Evolutionary conservation across 164 flowering plant species (phyloP).

Genomic region (Saururus chinensis): DNA sequence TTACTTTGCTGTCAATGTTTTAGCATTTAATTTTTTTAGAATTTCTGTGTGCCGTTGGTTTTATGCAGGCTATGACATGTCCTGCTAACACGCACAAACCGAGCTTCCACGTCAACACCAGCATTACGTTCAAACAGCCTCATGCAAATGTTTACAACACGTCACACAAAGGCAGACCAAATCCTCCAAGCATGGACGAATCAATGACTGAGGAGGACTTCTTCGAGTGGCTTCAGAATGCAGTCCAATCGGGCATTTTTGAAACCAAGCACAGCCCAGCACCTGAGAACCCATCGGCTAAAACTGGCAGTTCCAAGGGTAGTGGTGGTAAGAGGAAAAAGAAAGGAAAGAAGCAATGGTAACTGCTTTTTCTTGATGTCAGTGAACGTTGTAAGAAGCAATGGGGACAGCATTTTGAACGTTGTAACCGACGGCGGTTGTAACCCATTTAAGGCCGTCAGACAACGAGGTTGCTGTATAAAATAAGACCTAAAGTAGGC

Average conservation of each 20-base stretch:
- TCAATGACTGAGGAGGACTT: conserved; percentile 80
- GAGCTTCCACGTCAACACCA: conserved; percentile 89
- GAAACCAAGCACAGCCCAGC: conserved; percentile 35
- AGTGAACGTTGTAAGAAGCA: too few species aligned
- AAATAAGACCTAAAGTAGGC: not conserved
- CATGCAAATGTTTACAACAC: conserved; percentile 35
- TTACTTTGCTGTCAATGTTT: not conserved
- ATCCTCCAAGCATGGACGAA: conserved; percentile 41
- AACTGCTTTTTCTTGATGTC: conserved; percentile 7
- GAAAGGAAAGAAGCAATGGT: conserved; percentile 87
- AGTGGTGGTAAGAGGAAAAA: conserved; percentile 59
- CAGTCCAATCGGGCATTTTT: conserved; percentile 67
- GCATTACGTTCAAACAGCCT: conserved; percentile 46
- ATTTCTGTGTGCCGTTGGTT: not conserved
- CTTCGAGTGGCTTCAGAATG: conserved; percentile 76
- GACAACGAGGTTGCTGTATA: not conserved
- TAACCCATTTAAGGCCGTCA: not conserved
- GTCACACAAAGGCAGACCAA: conserved; percentile 44
- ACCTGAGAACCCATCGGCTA: conserved; percentile 33
- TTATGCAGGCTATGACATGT: conserved; percentile 89
- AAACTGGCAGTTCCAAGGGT: conserved; percentile 26
- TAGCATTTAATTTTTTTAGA: not conserved
- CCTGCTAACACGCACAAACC: conserved; percentile 88
- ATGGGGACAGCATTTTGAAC: too few species aligned
- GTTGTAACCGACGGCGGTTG: too few species aligned